A percentile compares a stretch with the other conserved stretches of the same genome.
Evolutionary conservation across 306 rosid genomes (phyloP).

Genomic region (Begonia peltatifolia): DNA sequence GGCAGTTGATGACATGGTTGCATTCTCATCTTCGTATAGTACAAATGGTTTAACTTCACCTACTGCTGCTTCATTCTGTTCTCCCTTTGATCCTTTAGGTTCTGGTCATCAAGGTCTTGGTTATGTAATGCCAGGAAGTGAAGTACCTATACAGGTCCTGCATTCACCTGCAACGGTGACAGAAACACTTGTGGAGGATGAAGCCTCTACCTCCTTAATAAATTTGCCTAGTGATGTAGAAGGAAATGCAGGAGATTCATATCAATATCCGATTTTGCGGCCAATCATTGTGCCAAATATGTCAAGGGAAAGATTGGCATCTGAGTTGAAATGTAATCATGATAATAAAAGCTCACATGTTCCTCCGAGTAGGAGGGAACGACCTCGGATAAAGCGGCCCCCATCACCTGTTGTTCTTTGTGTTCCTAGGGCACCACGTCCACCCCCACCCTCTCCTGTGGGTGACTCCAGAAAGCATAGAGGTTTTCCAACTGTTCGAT

Average conservation of each 20-base stretch:
- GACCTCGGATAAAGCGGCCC: slow-evolving; percentile 78
- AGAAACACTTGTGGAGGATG: slow-evolving; percentile 51
- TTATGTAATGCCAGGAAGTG: slow-evolving; percentile 65
- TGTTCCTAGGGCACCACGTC: slow-evolving; percentile 78
- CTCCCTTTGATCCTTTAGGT: slow-evolving; percentile 75
- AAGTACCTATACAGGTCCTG: slow-evolving; percentile 57
- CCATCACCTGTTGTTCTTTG: slow-evolving; percentile 91
- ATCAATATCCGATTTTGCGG: slow-evolving; percentile 70
- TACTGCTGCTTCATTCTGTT: slow-evolving; percentile 69
- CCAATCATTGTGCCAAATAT: slow-evolving; percentile 78
- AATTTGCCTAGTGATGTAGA: slow-evolving; percentile 56
- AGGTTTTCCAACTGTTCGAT: slow-evolving; percentile 88
- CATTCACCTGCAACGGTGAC: slow-evolving; percentile 54
- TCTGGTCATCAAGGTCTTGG: slow-evolving; percentile 64
- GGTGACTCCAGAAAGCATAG: slow-evolving; percentile 76
- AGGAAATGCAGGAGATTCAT: slow-evolving; percentile 48
- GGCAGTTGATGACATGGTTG: slow-evolving; percentile 97
- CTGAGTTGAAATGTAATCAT: slow-evolving; percentile 41
- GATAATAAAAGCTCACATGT: slow-evolving; percentile 79
- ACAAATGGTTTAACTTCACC: slow-evolving; percentile 88
- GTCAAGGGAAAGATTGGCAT: slow-evolving; percentile 69
- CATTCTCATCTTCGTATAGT: slow-evolving; percentile 79
- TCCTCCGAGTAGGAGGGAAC: slow-evolving; percentile 75
- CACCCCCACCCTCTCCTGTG: slow-evolving; percentile 85
- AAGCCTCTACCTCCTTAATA: slow-evolving; percentile 44